Percentiles rank a stretch among this genome's conserved stretches.
These are phyloP conservation scores for Trichomonascaceae sp. DNA, from an alignment of 1,139 yeast species.

Conservation along the genomic window DNA sequence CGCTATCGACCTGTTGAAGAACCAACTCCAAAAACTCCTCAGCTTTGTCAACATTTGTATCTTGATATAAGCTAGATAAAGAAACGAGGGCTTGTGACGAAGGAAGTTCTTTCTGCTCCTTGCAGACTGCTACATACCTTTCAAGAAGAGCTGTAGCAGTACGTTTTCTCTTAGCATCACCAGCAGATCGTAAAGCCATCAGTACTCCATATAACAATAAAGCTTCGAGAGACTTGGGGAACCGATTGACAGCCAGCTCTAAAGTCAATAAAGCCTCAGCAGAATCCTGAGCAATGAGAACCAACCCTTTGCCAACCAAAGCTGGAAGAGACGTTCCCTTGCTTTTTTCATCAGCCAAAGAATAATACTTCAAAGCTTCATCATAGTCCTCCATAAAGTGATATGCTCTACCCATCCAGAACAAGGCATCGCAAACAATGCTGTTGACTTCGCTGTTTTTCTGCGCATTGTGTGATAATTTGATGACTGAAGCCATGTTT, in stretches of 20 bases:
- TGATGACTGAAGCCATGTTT: constrained; percentile 51
- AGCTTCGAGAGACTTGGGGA: constrained; percentile 70
- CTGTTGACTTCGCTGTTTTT: constrained; percentile 35
- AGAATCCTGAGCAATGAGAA: constrained; percentile 64
- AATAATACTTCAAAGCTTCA: constrained; percentile 66
- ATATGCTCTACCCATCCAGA: constrained; percentile 80
- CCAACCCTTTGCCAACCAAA: constrained; percentile 78
- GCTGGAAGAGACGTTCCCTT: constrained; percentile 46
- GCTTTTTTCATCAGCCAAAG: constrained; percentile 39
- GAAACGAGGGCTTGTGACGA: constrained; percentile 63
- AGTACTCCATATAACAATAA: constrained; percentile 21
- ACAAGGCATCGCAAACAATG: constrained; percentile 68
- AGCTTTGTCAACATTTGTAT: constrained; percentile 45
- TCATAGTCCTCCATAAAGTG: constrained; percentile 55
- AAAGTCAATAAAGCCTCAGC: constrained; percentile 85
- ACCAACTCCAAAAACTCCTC: constrained; percentile 33
- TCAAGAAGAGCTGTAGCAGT: constrained; percentile 61
- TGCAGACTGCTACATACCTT: constrained; percentile 59
- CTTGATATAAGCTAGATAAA: constrained; percentile 63
- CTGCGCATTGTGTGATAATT: constrained; percentile 50
- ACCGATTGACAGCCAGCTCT: constrained; percentile 62
- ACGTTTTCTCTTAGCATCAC: constrained; percentile 19
- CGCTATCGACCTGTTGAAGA: constrained; percentile 53
- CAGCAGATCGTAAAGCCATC: constrained; percentile 20
- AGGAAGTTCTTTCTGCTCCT: constrained; percentile 56